phyloP scores from a whole-genome alignment of 2,329 filamentous ascomycete genomes.

The Fusarium marasasianum region DNA sequence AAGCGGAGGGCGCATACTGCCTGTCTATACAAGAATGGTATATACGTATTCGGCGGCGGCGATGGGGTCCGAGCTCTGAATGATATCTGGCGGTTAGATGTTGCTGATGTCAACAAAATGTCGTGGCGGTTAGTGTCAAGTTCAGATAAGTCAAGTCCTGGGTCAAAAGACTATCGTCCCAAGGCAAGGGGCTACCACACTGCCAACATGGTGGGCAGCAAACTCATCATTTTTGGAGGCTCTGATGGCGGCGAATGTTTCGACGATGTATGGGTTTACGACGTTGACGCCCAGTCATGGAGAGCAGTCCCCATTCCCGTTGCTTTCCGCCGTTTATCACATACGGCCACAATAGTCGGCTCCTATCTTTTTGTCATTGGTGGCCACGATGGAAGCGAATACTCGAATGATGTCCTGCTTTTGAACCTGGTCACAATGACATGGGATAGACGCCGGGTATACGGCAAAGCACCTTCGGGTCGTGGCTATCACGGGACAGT shows the following conservation, averaged over 20 bases:
- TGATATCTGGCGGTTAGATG: conserved; percentile 77
- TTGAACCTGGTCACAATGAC: conserved; percentile 78
- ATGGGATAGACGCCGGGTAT: conserved; percentile 74
- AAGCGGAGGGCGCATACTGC: conserved; percentile 74
- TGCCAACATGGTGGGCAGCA: conserved; percentile 76
- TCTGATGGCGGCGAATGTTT: conserved; percentile 78
- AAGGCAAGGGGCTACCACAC: conserved; percentile 76
- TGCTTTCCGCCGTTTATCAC: conserved; percentile 71
- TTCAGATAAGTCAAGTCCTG: conserved; percentile 49
- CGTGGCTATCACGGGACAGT: conserved; percentile 74
- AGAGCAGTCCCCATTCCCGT: conserved; percentile 66
- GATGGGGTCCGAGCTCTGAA: conserved; percentile 76
- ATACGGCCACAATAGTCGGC: conserved; percentile 75
- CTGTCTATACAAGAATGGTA: conserved; percentile 75
- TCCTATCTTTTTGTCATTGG: conserved; percentile 76
- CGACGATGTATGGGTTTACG: conserved; percentile 78
- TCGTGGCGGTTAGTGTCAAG: conserved; percentile 72
- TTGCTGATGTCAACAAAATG: conserved; percentile 73
- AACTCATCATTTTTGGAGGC: conserved; percentile 76
- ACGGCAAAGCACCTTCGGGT: conserved; percentile 69
- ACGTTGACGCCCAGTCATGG: conserved; percentile 71
- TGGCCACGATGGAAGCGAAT: conserved; percentile 75
- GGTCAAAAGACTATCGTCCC: conserved; percentile 57
- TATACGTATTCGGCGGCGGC: conserved; percentile 77
- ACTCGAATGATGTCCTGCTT: conserved; percentile 73